Percentiles rank a stretch among this genome's conserved stretches.
phyloP scores from a whole-genome alignment of 2,329 filamentous ascomycete genomes.

The Arthrobotrys pseudoclavata region DNA sequence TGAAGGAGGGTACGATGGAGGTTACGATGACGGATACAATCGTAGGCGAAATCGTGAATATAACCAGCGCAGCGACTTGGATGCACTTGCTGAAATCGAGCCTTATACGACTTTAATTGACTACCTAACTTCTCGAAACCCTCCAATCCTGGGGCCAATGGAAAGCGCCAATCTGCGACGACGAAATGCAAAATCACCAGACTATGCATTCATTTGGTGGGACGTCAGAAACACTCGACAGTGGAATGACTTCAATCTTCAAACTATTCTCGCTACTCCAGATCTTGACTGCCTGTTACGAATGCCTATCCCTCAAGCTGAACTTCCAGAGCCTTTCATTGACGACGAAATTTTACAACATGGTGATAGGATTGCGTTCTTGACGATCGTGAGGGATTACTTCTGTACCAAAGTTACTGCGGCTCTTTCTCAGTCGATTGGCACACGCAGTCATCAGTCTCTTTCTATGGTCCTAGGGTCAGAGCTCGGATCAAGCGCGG shows the following conservation, averaged over 20 bases:
- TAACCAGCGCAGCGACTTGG: slow-evolving; percentile 51
- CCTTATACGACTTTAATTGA: slow-evolving; percentile 51
- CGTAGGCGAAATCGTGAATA: slow-evolving; percentile 43
- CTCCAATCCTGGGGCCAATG: slow-evolving; percentile 50
- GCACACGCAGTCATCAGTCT: slow-evolving; percentile 49
- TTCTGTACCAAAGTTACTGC: slow-evolving; percentile 56
- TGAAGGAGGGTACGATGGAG: slow-evolving; percentile 41
- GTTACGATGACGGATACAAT: slow-evolving; percentile 43
- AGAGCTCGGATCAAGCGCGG: slow-evolving; percentile 52
- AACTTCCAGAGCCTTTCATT: slow-evolving; percentile 49
- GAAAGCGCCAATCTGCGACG: slow-evolving; percentile 57
- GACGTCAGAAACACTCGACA: slow-evolving; percentile 58
- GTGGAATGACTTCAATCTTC: slow-evolving; percentile 54
- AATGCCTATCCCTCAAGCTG: slow-evolving; percentile 55
- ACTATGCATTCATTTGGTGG: slow-evolving; percentile 59
- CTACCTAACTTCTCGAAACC: slow-evolving; percentile 50
- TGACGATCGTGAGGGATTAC: slow-evolving; percentile 52
- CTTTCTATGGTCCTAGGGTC: slow-evolving; percentile 54
- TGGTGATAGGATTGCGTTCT: slow-evolving; percentile 47
- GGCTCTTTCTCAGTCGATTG: slow-evolving; percentile 51
- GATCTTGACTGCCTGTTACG: slow-evolving; percentile 51
- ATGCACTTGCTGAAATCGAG: slow-evolving; percentile 51
- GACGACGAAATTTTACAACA: slow-evolving; percentile 51
- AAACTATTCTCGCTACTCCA: slow-evolving; percentile 50
- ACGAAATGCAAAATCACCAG: slow-evolving; percentile 56